Base-by-base conservation (phyloP, 164 flowering plant genomes). In the Vitis rotundifolia region DNA sequence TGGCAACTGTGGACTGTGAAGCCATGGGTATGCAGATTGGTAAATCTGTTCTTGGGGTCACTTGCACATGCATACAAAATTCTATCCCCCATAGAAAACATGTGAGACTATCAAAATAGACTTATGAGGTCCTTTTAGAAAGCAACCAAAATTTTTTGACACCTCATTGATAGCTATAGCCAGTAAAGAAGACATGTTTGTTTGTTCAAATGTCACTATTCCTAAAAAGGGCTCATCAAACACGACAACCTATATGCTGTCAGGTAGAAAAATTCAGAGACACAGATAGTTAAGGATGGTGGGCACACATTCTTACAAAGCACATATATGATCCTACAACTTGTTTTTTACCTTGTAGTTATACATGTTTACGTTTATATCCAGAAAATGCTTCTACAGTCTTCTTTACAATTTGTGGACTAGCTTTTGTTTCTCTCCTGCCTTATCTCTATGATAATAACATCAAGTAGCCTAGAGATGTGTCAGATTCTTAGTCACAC, bases 121-220 rank as follows among this genome's bases (percentile, higher is more conserved):
- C 26, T 11, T n/a, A 22, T 1, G 9, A 53, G 49, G 50, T 31
- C 60, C 59, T 55, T 62, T 68, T 28, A 14, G 13, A 53, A 63
- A 37, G 28, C 49, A 52, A 48, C 29, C 59, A 49, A 65, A 51
- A 44, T 1, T 14, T 31, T 53, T 56, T 49, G 66, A 78, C 80
- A 78, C 69, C 78, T 73, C 79, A 75, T 11, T 50, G 79, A 77
- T 63, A 18, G 71, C 19, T 59, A 69, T 75, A 53, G 65, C 50
- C 44, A 48, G 56, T 60, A 67, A 77, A 75, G 56, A 73, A 47
- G 72, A 75, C 78, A 73, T 61, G 47, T 11, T 5, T 47, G 2
- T 74, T 77, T 71, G 15, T 76, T 80, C 78, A 72, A 19, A 82
- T 22, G 82, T 78, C 83, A 60, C 73, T 61, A 49, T 78, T 66